phyloP scores from a whole-genome alignment of 192 early-diverging fungal species.

The Umbelopsis isabellina region DNA sequence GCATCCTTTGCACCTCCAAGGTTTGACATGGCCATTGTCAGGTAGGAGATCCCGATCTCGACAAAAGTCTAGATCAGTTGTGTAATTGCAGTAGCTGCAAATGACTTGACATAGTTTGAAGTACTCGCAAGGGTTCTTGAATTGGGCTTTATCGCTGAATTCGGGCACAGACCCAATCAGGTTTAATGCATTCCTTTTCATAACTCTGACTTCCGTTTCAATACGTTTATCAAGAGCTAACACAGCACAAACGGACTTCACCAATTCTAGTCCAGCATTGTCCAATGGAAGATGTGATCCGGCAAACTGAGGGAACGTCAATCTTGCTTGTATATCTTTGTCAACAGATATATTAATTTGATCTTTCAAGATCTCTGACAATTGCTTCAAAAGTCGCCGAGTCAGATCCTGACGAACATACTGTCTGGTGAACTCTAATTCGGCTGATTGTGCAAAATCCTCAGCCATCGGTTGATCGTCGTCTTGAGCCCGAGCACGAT shows the following conservation, averaged over 20 bases:
- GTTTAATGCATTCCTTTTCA: constrained; percentile 79
- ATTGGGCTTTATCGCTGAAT: constrained; percentile 78
- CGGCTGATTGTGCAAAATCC: constrained; percentile 19
- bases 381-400: constrained; percentile 63
- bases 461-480: background rate
- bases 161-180: constrained; percentile 75
- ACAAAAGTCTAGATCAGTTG: constrained; percentile 89
- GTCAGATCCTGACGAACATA: constrained; percentile 62
- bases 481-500: background rate
- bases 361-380: constrained; percentile 62
- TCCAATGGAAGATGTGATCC: constrained; percentile 69
- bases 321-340: constrained; percentile 9
- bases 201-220: constrained; percentile 76
- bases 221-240: constrained; percentile 75
- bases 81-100: constrained; percentile 86
- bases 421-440: constrained; percentile 46
- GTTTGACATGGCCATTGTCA: constrained; percentile 40
- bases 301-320: constrained; percentile 50
- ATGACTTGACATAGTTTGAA: constrained; percentile 80
- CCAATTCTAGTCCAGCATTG: constrained; percentile 83
- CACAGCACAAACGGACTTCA: constrained; percentile 77
- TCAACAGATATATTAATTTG: constrained; percentile 22
- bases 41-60: constrained; percentile 75
- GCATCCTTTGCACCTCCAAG: constrained; percentile 83
- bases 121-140: constrained; percentile 82